Percentiles rank a stretch among this genome's conserved stretches.
Conservation (phyloP, 1,284 basidiomycete species). For the Cutaneotrichosporon mucoides region DNA sequence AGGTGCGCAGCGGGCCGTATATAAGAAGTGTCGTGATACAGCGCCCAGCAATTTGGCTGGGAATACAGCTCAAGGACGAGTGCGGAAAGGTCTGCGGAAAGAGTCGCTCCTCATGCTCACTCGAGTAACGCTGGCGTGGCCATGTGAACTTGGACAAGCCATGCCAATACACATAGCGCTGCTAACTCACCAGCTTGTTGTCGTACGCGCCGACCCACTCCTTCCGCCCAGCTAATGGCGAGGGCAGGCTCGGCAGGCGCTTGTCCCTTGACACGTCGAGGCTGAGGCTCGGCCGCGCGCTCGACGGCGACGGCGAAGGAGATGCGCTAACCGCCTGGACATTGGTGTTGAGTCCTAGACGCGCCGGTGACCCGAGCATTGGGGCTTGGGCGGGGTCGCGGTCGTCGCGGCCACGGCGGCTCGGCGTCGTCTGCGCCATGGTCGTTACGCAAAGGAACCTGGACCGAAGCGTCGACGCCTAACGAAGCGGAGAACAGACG, state of each 20-base stretch:
- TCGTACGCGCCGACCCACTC: conserved; percentile 40
- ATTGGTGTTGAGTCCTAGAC: not conserved
- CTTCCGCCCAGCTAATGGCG: conserved; percentile 9
- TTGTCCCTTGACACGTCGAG: conserved; percentile 15
- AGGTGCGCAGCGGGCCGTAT: too few species aligned
- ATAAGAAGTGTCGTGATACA: too few species aligned
- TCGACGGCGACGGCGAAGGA: not conserved
- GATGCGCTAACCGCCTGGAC: not conserved
- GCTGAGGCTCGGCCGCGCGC: conserved; percentile 4
- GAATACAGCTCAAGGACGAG: too few species aligned
- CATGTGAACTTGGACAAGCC: too few species aligned
- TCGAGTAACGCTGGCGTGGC: too few species aligned
- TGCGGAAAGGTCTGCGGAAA: too few species aligned
- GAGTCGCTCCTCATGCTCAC: too few species aligned
- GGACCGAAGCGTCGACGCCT: too few species aligned
- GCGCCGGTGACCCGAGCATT: not conserved
- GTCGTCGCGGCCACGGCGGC: not conserved
- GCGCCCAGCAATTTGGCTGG: too few species aligned
- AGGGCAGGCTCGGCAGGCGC: conserved; percentile 13
- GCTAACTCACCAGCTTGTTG: conserved; percentile 36
- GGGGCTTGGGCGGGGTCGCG: not conserved
- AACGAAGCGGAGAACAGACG: too few species aligned
- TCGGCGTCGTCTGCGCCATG: not conserved
- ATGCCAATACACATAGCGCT: not conserved
- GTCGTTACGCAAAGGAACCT: not conserved